Evolutionary conservation across 225 moss, liverwort and hornwort species (phyloP).

Genomic region (Antitrichia curtipendula): DNA sequence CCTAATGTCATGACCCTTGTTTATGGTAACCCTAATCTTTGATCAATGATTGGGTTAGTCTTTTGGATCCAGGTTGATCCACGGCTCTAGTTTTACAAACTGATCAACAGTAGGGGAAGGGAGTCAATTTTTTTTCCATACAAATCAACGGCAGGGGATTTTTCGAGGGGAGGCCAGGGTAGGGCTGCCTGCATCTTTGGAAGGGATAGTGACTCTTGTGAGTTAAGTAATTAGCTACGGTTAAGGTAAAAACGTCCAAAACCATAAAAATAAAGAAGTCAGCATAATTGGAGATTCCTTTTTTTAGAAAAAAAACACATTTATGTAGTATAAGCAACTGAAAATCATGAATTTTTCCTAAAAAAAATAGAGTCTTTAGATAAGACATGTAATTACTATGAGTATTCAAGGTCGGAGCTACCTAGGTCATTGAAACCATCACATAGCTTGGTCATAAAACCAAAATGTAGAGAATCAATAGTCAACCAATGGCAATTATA

Average conservation of each 20-base stretch:
- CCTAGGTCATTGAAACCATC: no score
- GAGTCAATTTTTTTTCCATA: no score
- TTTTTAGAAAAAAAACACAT: no score
- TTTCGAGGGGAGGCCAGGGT: no score
- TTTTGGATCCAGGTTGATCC: no score
- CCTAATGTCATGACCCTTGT: no score
- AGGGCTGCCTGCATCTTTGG: no score
- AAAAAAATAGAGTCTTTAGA: background rate
- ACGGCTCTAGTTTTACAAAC: no score
- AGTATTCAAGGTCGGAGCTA: background rate
- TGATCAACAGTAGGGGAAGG: no score
- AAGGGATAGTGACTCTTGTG: background rate
- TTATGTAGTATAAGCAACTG: background rate
- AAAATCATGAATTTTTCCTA: background rate
- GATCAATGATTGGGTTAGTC: no score
- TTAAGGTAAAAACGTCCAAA: background rate
- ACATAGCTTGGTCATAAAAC: background rate
- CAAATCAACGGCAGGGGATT: no score
- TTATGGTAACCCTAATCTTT: no score
- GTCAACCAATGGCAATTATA: rapidly evolving
- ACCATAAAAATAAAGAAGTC: background rate
- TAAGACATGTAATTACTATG: background rate
- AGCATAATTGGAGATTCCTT: background rate
- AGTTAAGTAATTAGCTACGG: background rate
- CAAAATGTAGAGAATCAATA: background rate